A percentile compares a stretch with the other conserved stretches of the same genome.
phyloP scores from a whole-genome alignment of 164 flowering plant species.

The Nymphaea colorata region DNA sequence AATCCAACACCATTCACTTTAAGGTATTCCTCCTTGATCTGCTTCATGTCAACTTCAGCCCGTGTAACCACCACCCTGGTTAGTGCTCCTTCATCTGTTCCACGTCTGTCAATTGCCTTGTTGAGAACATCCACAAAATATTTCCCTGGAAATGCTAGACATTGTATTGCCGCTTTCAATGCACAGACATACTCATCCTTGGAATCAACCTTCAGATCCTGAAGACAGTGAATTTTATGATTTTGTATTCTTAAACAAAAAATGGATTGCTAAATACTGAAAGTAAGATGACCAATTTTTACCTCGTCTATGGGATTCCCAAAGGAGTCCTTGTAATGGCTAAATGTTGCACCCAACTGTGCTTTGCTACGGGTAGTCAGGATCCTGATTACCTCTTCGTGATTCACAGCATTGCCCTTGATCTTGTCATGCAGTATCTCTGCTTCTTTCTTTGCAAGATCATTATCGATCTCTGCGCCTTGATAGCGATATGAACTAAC shows the following conservation, averaged over 20 bases:
- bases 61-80: slow-evolving; percentile 53
- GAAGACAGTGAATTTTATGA: slow-evolving; percentile 6
- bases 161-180: slow-evolving; percentile 35
- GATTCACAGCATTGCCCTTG: slow-evolving; percentile 28
- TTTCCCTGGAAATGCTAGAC: slow-evolving; percentile 38
- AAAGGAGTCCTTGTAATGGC: slow-evolving; percentile 48
- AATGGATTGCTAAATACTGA: too few species aligned
- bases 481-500: slow-evolving; percentile 52
- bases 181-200: slow-evolving; percentile 34
- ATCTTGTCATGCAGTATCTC: slow-evolving; percentile 54
- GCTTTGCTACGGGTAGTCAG: slow-evolving; percentile 73
- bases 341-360: slow-evolving; percentile 64
- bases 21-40: slow-evolving; percentile 32
- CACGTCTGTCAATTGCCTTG: slow-evolving; percentile 29
- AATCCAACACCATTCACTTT: slow-evolving; percentile 46
- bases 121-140: slow-evolving; percentile 53
- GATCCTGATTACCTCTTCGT: slow-evolving; percentile 66
- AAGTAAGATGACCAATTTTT: background rate
- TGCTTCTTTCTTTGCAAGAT: slow-evolving; percentile 63
- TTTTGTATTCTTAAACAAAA: background rate
- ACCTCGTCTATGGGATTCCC: slow-evolving; percentile 57
- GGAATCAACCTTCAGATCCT: slow-evolving; percentile 44
- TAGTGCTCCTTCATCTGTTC: slow-evolving; percentile 62
- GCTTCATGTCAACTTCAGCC: slow-evolving; percentile 56
- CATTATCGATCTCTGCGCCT: slow-evolving; percentile 52